Evolutionary conservation across 139 green algal species (phyloP), one percentile per base, ranked within the genome.

Genomic region (Coccomyxa sp.): DNA sequence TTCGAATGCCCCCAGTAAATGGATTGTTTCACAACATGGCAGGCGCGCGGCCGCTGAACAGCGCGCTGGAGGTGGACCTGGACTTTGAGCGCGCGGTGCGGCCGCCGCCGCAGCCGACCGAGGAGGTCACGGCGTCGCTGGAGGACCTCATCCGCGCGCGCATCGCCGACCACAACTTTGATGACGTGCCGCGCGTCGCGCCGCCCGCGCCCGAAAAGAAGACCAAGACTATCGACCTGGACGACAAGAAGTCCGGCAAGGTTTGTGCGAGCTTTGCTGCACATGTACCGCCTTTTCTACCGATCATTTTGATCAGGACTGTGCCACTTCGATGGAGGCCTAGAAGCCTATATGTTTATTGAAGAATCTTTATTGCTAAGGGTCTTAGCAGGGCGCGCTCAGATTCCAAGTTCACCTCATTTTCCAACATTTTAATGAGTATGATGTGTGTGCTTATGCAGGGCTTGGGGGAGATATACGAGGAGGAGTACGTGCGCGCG

Each of bases 11-110:
- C 38, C 38, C 7, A 51, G 3, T 51, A 51, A 51, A 51, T 51
- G 38, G 38, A 51, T 11, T 51, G 38, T 51, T 51, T 51, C 38
- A 51, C n/a, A 51, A 51, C 38, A 51, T 51, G 38, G 38, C 88
- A 81, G 59, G 21, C 0, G 77, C 86, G 21, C 89, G 95, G 12
- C 97, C 96, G 10, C 81, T 97, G 68, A 98, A 99, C 92, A 96
- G 90, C 38, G 95, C 92, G 0, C 87, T 99, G 83, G 96, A 97
- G 85, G 83, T 97, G 13, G 96, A 99, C 85, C 84, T 99, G 79
- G 96, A 99, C 79, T 99, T 97, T 89, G 95, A 99, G 75, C 94
- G 93, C 32, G 94, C 92, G 12, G 81, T 91, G 76, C 84, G 84
- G 81, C 94, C 96, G 12, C 89, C 94, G 28, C 95, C 95, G 9